Evolutionary conservation across 176 grass and related monocot species (phyloP).

Genomic region (Stipa capillata): DNA sequence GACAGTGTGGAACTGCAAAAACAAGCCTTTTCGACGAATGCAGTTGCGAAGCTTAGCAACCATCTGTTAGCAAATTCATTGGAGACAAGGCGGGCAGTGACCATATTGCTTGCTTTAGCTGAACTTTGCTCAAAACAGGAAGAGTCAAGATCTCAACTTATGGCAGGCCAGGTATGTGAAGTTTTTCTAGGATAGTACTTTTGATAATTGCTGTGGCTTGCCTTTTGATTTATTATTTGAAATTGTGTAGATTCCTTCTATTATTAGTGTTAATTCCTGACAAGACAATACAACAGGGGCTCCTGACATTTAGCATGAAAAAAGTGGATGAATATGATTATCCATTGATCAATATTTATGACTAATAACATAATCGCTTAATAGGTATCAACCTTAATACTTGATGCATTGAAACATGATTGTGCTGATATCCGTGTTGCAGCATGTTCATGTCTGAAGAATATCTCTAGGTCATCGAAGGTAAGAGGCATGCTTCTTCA

Average conservation of each 20-base stretch:
- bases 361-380: slow-evolving; percentile 1
- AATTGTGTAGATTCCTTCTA: slow-evolving; percentile 5
- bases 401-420: slow-evolving; percentile 83
- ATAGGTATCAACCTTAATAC: slow-evolving; percentile 67
- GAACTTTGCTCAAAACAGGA: slow-evolving; percentile 92
- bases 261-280: slow-evolving; percentile 5
- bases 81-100: slow-evolving; percentile 58
- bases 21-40: slow-evolving; percentile 64
- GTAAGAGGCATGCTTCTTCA: slow-evolving; percentile 30
- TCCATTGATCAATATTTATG: background rate
- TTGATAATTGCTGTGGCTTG: background rate
- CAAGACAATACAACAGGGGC: background rate
- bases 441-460: slow-evolving; percentile 85
- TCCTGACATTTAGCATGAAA: background rate
- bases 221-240: background rate
- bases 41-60: slow-evolving; percentile 69
- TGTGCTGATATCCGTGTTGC: slow-evolving; percentile 77
- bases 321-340: background rate
- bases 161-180: slow-evolving; percentile 38
- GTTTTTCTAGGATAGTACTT: background rate
- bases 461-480: slow-evolving; percentile 91
- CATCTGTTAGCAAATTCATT: slow-evolving; percentile 50
- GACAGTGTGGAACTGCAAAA: slow-evolving; percentile 88
- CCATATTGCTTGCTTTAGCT: slow-evolving; percentile 82
- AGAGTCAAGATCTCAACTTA: slow-evolving; percentile 76